Evolutionary conservation across 129 eudicot species (phyloP).

Genomic region (Tagetes patula): DNA sequence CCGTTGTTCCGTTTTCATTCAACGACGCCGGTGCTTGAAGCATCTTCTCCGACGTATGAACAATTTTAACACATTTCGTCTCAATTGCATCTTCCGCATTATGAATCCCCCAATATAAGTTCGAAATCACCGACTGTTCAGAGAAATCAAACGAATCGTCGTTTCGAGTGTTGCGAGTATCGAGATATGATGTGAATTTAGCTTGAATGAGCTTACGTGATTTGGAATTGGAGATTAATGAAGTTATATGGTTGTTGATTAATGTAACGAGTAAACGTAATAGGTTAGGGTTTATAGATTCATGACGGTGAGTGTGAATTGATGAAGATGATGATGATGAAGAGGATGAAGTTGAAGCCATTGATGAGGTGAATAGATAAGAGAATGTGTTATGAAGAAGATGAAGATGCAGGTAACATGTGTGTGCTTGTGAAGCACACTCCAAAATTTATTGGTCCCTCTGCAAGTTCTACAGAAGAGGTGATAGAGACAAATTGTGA

Average conservation of each 20-base stretch:
- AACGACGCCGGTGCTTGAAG: conserved; percentile 77
- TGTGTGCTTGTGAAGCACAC: conserved; percentile 37
- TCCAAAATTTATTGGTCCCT: conserved; percentile 52
- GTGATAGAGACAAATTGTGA: conserved; percentile 40
- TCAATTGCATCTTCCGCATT: conserved; percentile 44
- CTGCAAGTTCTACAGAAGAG: background rate
- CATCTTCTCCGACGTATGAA: conserved; percentile 48
- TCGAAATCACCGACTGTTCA: conserved; percentile 49
- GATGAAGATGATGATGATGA: conserved; percentile 21
- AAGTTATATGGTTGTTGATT: conserved; percentile 45
- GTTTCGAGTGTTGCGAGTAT: conserved; percentile 21
- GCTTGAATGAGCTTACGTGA: conserved; percentile 37
- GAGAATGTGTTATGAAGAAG: conserved; percentile 8
- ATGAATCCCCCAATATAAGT: conserved; percentile 63
- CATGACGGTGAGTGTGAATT: conserved; percentile 18
- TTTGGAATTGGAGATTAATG: conserved; percentile 35
- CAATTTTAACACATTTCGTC: conserved; percentile 17
- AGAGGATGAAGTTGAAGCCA: conserved; percentile 47
- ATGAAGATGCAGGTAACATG: conserved; percentile 23
- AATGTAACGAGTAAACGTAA: conserved; percentile 38
- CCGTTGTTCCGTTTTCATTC: conserved; percentile 57
- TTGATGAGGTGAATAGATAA: conserved; percentile 33
- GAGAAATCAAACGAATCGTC: conserved; percentile 49
- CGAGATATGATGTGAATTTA: conserved; percentile 55
- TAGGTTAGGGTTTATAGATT: conserved; percentile 36